Base-by-base conservation (phyloP, 2,329 filamentous ascomycete species). In the Fusarium nematophilum region DNA sequence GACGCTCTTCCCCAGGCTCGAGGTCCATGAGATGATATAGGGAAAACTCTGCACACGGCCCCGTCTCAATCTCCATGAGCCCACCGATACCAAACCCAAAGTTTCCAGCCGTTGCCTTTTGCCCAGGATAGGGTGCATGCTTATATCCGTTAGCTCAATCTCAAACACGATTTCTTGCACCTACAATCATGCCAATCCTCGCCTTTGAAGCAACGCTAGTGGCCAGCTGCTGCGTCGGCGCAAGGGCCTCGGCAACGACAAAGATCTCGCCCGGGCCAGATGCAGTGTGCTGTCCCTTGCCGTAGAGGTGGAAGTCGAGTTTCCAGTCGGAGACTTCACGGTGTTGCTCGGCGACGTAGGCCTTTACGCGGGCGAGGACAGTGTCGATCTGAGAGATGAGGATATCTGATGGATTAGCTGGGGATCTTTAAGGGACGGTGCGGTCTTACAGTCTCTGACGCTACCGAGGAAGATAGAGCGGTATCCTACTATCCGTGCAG, bases 41-140 rank as follows among this genome's bases (percentile, higher is more conserved):
- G 7, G 70, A 78, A 58, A 83, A 83, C 39, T 79, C 70, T 7
- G 76, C 71, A 53, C 73, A 79, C 3, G 75, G 73, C 0, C 82
- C 70, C 6, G 64, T 18, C 13, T 71, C 68, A 23, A 72, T 49
- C 29, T 72, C 69, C 64, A 70, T 64, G 2, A 64, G 42, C 0
- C 71, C 75, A 0, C 70, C 71, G 14, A 73, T 66, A 0, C 71
- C 70, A 5, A 71, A 71, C 0, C 77, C 81, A 36, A 85, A 78
- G 53, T 85, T 85, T 0, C 83, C 83, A 0, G 77, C 73, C 0
- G 81, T 85, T 0, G 81, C 82, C n/a, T 80, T 78, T 62, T 85
- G 82, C 0, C 78, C 76, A 0, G 73, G 70, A 48, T 85, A 85
- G 0, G 78, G 73, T 0, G 71, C 78, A 57, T 86, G 83, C 65